Evolutionary conservation across 192 early-diverging fungal genomes (phyloP).

Genomic region (Rhizophagus prolifer): DNA sequence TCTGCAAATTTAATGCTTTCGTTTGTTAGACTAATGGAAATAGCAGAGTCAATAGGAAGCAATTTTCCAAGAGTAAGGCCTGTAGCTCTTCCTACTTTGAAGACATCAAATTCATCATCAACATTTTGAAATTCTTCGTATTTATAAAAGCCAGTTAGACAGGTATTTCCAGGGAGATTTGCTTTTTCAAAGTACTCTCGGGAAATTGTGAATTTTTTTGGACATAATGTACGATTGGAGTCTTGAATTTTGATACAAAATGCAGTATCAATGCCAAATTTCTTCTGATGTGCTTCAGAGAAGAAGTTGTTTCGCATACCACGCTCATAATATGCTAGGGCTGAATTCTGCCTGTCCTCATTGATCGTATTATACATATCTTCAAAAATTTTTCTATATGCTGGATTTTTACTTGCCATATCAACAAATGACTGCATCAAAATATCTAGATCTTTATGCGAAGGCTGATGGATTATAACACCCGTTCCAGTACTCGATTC

Average conservation of each 20-base stretch:
- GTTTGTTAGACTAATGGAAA: slow-evolving; percentile 5
- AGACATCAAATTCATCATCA: slow-evolving; percentile 8
- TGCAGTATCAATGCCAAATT: slow-evolving; percentile 17
- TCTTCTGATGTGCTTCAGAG: slow-evolving; percentile 4
- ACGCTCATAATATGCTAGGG: background rate
- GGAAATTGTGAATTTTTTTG: background rate
- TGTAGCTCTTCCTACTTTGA: slow-evolving; percentile 12
- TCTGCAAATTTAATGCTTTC: slow-evolving; percentile 5
- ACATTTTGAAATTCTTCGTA: background rate
- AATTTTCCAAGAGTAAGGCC: slow-evolving; percentile 16
- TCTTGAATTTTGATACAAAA: slow-evolving; percentile 2
- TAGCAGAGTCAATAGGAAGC: background rate
- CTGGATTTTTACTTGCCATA: background rate
- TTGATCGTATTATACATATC: background rate
- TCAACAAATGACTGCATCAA: background rate
- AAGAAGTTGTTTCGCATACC: background rate
- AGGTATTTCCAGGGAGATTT: slow-evolving; percentile 1
- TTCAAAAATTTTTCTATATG: background rate
- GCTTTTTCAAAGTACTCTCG: background rate
- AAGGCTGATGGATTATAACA: slow-evolving; percentile 19
- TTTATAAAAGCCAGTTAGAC: slow-evolving; percentile 19
- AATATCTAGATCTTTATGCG: slow-evolving; percentile 12
- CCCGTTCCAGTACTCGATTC: background rate
- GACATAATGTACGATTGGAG: background rate
- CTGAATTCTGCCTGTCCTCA: background rate